Base-by-base conservation (phyloP, 257 asterid species). In the Solanum virginianum region DNA sequence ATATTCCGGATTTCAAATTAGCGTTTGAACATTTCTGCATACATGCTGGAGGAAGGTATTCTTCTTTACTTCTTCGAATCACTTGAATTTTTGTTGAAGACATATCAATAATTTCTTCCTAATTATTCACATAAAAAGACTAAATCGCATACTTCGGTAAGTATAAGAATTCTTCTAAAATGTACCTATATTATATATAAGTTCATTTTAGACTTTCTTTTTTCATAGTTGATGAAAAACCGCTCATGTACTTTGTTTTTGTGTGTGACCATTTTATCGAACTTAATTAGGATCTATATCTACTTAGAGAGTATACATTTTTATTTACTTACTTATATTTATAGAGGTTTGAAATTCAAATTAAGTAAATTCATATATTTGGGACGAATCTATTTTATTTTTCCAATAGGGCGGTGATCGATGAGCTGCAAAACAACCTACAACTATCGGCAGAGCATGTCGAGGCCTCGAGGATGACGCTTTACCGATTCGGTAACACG, bases 1-100 rank as follows among this genome's bases (percentile, higher is more conserved):
- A 91, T 10, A 87, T 92, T 8, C 97, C 97, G 0, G 89, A 92
- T 81, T 93, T 92, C 85, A 93, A 89, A 65, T 84, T 59, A 49
- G 97, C 97, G 1, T 92, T 93, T n/a, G 95, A 93, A 32, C 97
- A 93, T 41, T 93, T 92, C 84, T 93, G 95, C 86, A 93, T 93
- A 84, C 95, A 92, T 59, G 97, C 97, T 1, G 94, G 95, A 1
- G 97, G 97, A 26, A 71, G 63, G 82, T 77, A 77, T 77, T 24
- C n/a, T n/a, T n/a, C n/a, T n/a, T n/a, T n/a, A n/a, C n/a, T n/a
- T n/a, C n/a, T n/a, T n/a, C n/a, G n/a, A n/a, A n/a, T n/a, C 5
- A 17, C 53, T 39, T 9, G 3, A 69, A 69, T 69, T 69, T 16
- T 69, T n/a, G n/a, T n/a, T n/a, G n/a, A n/a, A n/a, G n/a, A n/a